These are phyloP conservation scores for Penicillium sp. DNA, from an alignment of 2,329 filamentous ascomycete genomes.

Conservation along the genomic window DNA sequence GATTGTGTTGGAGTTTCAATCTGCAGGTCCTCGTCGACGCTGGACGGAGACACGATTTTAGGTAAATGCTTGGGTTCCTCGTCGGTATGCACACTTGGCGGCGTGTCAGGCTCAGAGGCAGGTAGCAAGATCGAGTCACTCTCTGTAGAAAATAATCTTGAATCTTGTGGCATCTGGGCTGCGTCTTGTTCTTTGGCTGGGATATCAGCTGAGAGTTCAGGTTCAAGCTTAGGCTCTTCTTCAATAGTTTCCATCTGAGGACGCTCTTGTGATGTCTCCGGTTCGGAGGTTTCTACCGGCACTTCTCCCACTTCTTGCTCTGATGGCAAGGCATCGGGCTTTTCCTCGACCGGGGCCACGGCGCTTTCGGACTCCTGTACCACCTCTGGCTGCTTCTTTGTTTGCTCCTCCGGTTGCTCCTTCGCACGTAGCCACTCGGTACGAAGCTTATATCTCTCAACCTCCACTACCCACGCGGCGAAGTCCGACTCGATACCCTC, in stretches of 20 bases:
- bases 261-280: neutral
- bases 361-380: neutral
- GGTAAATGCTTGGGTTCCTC: neutral
- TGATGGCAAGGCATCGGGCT: neutral
- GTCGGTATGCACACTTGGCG: neutral
- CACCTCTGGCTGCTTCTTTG: constrained; percentile 11
- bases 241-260: constrained; percentile 29
- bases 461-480: constrained; percentile 77
- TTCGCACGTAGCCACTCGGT: constrained; percentile 55
- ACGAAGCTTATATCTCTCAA: constrained; percentile 73
- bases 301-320: neutral
- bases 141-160: neutral
- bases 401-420: constrained; percentile 3
- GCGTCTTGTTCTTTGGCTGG: neutral
- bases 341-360: neutral
- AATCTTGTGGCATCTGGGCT: neutral
- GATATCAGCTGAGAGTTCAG: neutral
- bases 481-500: constrained; percentile 79
- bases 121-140: neutral
- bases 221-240: constrained; percentile 10
- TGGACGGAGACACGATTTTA: neutral
- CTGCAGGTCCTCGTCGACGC: constrained; percentile 14
- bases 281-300: neutral
- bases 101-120: constrained; percentile 5
- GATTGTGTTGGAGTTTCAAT: constrained; percentile 23